Percentiles rank a stretch among this genome's conserved stretches.
Evolutionary conservation across 306 rosid genomes (phyloP).

Genomic region (Lathyrus tuberosus): DNA sequence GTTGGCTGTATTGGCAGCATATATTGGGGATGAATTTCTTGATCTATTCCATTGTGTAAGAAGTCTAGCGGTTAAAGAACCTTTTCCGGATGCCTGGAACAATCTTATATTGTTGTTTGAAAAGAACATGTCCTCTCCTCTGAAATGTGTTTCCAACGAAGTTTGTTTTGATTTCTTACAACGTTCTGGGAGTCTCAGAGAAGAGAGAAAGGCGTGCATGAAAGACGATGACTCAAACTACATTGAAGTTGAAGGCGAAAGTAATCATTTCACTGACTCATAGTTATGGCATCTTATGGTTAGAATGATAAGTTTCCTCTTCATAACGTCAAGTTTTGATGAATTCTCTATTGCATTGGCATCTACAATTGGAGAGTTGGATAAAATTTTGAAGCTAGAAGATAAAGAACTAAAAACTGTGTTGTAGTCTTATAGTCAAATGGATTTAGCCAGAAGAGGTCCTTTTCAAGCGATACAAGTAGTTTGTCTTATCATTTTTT

Average conservation of each 20-base stretch:
- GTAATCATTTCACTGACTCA: constrained; percentile 38
- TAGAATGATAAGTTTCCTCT: constrained; percentile 73
- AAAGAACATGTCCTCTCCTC: constrained; percentile 73
- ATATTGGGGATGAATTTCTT: constrained; percentile 87
- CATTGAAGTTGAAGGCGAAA: constrained; percentile 38
- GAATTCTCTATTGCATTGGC: constrained; percentile 70
- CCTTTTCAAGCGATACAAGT: constrained; percentile 82
- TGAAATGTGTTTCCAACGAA: constrained; percentile 45
- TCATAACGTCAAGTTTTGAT: constrained; percentile 73
- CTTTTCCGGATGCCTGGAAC: constrained; percentile 92
- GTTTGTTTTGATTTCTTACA: constrained; percentile 53
- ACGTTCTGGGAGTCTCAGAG: constrained; percentile 46
- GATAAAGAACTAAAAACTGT: constrained; percentile 54
- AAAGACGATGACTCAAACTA: constrained; percentile 42
- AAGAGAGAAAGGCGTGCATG: constrained; percentile 34
- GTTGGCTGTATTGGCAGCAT: constrained; percentile 96
- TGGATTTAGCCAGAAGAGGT: constrained; percentile 75
- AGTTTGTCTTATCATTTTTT: constrained; percentile 67
- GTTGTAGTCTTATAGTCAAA: constrained; percentile 70
- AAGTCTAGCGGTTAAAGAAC: constrained; percentile 86
- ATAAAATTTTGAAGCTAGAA: constrained; percentile 68
- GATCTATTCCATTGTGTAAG: constrained; percentile 92
- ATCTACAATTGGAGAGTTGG: constrained; percentile 62
- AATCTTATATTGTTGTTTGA: constrained; percentile 81
- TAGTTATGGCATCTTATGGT: constrained; percentile 72